phyloP scores from a whole-genome alignment of 139 green algal species.

The Haematococcus sp. region DNA sequence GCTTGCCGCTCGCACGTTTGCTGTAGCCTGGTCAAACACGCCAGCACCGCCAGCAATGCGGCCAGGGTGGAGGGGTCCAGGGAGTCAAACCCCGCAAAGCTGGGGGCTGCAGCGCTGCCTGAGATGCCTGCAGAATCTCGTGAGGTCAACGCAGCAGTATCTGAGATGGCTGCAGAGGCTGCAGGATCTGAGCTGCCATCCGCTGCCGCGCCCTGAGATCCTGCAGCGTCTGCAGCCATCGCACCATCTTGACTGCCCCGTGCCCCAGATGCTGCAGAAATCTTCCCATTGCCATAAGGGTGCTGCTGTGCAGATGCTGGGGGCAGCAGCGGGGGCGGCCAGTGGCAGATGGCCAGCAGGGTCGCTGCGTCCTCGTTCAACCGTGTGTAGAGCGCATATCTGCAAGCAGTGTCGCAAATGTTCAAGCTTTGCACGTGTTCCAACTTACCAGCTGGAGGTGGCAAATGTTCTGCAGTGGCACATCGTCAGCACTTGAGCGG shows the following conservation, averaged over 20 bases:
- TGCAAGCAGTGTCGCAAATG: not conserved
- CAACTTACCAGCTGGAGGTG: no score
- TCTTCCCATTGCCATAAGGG: not conserved
- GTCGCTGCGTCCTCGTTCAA: not conserved
- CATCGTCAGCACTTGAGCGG: no score
- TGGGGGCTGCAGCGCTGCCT: not conserved
- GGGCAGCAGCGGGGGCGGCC: not conserved
- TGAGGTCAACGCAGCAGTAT: no score
- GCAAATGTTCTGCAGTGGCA: no score
- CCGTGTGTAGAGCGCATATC: constrained; percentile 3
- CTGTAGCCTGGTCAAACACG: no score
- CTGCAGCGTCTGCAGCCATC: not conserved
- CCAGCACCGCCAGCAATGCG: no score
- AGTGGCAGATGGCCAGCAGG: not conserved
- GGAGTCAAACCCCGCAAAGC: not conserved
- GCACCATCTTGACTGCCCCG: not conserved
- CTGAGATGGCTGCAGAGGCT: no score
- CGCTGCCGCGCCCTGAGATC: not conserved
- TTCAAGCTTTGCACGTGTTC: no score
- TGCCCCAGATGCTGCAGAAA: not conserved
- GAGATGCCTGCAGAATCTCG: no score
- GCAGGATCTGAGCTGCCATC: no score
- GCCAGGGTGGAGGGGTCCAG: not conserved
- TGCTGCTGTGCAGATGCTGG: not conserved
- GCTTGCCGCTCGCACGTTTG: no score